Evolutionary conservation across 1,284 basidiomycete species (phyloP), one percentile per base, ranked within the genome.

Genomic region (Apiotrichum porosum): DNA sequence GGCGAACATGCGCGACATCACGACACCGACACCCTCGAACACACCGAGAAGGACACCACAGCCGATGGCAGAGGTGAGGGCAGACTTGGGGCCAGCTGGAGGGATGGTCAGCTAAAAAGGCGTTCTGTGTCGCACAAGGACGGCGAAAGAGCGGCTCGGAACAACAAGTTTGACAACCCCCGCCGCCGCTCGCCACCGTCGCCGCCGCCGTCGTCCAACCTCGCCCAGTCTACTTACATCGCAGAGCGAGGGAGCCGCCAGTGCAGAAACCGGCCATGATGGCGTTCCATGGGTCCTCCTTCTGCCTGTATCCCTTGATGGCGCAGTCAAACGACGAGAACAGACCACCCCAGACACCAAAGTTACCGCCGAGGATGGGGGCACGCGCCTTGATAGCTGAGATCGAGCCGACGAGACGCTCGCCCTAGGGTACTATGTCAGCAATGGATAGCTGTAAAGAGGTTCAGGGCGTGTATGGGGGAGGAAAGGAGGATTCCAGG

Each of bases 261-360:
- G 94, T 97, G 81, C 95, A 82, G 78, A 98, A 98, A 36, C 95
- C 94, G 38, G 94, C 91, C 48, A 95, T 87, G 67, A 99, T 97
- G 35, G 92, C 92, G 72, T 99, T 99, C 92, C 93, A 98, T 43
- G 93, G 88, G 74, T 99, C 95, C 75, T 99, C 95, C 74, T 98
- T 98, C 78, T 98, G 94, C 68, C 95, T 79, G 77, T 83, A 88
- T 10, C 92, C 92, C 75, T 98, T 97, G 57, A 98, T 88, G 2
- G 91, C 90, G 74, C 95, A 99, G 74, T 98, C 95, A 63, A 93
- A 99, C 21, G 90, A 87, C 30, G 89, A 94, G 72, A 93, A 94
- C 83, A 94, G 86, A 60, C 90, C 90, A 71, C 94, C 94, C 93
- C 93, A 97, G 17, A 97, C 85, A 66, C 93, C 93, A 71, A 97